Percentiles rank a stretch among this genome's conserved stretches.
phyloP scores from a whole-genome alignment of 2,329 filamentous ascomycete genomes.

The Verticillium klebahnii region DNA sequence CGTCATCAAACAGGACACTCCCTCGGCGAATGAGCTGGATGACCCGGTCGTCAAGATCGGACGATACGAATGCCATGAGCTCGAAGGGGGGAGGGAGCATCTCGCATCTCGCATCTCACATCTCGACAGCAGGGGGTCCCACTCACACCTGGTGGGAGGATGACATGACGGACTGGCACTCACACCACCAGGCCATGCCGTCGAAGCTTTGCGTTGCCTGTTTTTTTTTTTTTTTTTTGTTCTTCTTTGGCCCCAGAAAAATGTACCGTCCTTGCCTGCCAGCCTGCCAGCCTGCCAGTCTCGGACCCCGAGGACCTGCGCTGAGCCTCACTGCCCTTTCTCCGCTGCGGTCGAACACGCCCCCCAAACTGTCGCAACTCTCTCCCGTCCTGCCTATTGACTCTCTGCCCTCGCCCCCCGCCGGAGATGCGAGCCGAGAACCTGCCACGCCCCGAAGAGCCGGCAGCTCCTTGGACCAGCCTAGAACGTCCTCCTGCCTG shows the following conservation, averaged over 20 bases:
- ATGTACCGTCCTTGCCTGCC: neutral
- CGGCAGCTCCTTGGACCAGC: conserved; percentile 3
- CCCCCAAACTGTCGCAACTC: too few relatives aligned
- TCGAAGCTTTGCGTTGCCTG: neutral
- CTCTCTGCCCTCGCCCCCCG: neutral
- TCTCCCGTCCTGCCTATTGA: neutral
- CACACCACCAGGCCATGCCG: neutral
- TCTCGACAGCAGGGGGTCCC: neutral
- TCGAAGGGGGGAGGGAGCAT: neutral
- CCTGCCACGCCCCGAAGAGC: neutral
- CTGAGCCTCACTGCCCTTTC: neutral
- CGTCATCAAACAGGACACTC: neutral
- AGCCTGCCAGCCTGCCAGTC: neutral
- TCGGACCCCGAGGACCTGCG: neutral
- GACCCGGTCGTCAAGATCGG: neutral
- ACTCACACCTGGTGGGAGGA: neutral
- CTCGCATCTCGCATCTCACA: neutral
- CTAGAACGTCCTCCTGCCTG: neutral
- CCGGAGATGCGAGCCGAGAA: conserved; percentile 1
- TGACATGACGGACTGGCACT: too few relatives aligned
- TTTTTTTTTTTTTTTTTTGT: neutral
- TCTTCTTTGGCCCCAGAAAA: too few relatives aligned
- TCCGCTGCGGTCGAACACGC: neutral
- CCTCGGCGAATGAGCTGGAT: neutral
- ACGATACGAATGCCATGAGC: neutral